These are phyloP conservation scores for Pichia sp. DNA, from an alignment of 1,139 yeast genomes.

Conservation along the genomic window DNA sequence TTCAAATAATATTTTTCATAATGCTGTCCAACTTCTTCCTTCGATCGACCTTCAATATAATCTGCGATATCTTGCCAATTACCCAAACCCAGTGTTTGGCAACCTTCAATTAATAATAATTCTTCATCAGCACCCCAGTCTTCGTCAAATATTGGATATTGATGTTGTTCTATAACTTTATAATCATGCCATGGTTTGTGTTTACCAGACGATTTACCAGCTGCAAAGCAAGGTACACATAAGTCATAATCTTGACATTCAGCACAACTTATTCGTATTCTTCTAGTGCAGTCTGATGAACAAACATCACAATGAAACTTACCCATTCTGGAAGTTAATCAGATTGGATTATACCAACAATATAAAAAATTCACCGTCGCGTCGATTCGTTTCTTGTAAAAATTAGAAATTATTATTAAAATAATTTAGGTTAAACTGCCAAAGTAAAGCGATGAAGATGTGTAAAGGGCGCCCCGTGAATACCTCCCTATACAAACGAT, in stretches of 20 bases:
- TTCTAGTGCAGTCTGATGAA: constrained; percentile 86
- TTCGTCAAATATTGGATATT: constrained; percentile 82
- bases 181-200: constrained; percentile 96
- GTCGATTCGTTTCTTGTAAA: too few relatives aligned
- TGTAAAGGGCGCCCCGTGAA: too few relatives aligned
- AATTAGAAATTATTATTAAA: too few relatives aligned
- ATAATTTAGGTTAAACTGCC: too few relatives aligned
- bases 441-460: too few relatives aligned
- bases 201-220: constrained; percentile 71
- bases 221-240: constrained; percentile 93
- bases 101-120: constrained; percentile 74
- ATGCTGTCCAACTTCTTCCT: constrained; percentile 86
- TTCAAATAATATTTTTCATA: constrained; percentile 66
- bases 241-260: constrained; percentile 88
- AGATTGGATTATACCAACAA: too few relatives aligned
- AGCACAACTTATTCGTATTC: constrained; percentile 89
- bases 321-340: too few relatives aligned
- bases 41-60: constrained; percentile 86
- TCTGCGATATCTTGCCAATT: constrained; percentile 98
- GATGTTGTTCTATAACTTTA: constrained; percentile 85
- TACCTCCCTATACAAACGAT: too few relatives aligned
- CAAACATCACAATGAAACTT: constrained; percentile 93
- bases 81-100: constrained; percentile 87
- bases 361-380: constrained; percentile 1
- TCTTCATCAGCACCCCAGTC: constrained; percentile 99